phyloP scores from a whole-genome alignment of 345 rosid genomes.

The Aurinia saxatilis region DNA sequence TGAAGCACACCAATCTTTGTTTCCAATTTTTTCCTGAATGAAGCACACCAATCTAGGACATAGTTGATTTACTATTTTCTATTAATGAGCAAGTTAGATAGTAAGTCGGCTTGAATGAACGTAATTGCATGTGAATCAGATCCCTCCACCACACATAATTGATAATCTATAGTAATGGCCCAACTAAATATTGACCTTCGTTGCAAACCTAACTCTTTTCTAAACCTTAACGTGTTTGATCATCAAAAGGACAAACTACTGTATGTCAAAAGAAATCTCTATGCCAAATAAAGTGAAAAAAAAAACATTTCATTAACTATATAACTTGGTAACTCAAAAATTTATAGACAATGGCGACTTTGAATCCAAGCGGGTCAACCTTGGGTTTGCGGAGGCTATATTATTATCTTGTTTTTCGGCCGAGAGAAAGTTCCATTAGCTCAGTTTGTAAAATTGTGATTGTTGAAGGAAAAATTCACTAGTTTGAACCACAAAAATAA shows the following conservation, averaged over 20 bases:
- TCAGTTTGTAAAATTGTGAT: too few relatives aligned
- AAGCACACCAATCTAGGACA: constrained; percentile 12
- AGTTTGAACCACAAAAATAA: too few relatives aligned
- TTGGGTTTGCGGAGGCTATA: too few relatives aligned
- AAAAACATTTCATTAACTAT: not conserved
- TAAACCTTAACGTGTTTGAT: constrained; percentile 11
- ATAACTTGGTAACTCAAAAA: not conserved
- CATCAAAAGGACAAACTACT: not conserved
- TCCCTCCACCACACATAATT: constrained; percentile 10
- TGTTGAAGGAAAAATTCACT: too few relatives aligned
- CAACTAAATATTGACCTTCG: constrained; percentile 21
- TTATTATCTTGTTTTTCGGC: too few relatives aligned
- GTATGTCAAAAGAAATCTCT: not conserved
- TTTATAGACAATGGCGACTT: too few relatives aligned
- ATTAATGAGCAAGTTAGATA: constrained; percentile 13
- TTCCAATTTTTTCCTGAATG: not conserved
- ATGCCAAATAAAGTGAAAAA: not conserved
- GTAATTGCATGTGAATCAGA: constrained; percentile 1
- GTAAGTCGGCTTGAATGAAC: constrained; percentile 11
- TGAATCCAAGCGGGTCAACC: too few relatives aligned
- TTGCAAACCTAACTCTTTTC: constrained; percentile 20
- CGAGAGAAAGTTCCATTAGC: too few relatives aligned
- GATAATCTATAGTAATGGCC: constrained; percentile 15
- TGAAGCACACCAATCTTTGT: not conserved
- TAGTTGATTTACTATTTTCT: constrained; percentile 10